Base-by-base conservation (phyloP, 2,329 filamentous ascomycete species). In the Colletotrichum simmondsii region DNA sequence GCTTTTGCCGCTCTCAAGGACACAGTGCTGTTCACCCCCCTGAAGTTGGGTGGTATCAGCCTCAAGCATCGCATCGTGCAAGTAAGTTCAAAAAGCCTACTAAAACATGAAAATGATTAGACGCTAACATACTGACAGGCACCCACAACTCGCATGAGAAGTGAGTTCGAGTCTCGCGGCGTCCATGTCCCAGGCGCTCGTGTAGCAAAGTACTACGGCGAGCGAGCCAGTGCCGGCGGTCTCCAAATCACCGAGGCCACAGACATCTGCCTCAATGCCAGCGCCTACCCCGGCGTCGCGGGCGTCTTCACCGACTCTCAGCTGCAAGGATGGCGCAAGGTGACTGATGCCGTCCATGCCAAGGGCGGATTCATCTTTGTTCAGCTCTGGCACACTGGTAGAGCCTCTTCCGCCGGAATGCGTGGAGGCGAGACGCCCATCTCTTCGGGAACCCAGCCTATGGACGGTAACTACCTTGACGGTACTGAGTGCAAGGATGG, bases 371-470 rank as follows among this genome's bases (percentile, higher is more conserved):
- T 85, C 77, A 90, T 93, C 65, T 92, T 85, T 79, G 79, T 86
- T 1, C 92, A 94, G 77, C 83, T 94, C 0, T 93, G 90, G 86
- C 87, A 86, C 0, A 82, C 90, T 6, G 91, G 92, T 5, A 87
- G 92, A 2, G 85, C 86, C 3, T 79, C 67, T 0, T 71, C 83
- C 24, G 66, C 72, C 0, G 77, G 76, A 2, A 76, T n/a, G 69
- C 77, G 16, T 67, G 77, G 5, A 12, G 72, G 28, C 74, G 75
- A 19, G 78, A 83, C 59, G 77, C 78, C 0, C 60, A 79, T 14
- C 74, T 83, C 24, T n/a, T 79, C 2, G 74, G 71, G 0, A 75
- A 80, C 49, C 85, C 87, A 0, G 85, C 90, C 6, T 78, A 82
- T 0, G 80, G 79, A 75, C 1, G 81, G 79, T 72, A 78, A 73